Percentiles rank a stretch among this genome's conserved stretches.
phyloP scores from a whole-genome alignment of 116 monocot species.

The Thalassia testudinum region DNA sequence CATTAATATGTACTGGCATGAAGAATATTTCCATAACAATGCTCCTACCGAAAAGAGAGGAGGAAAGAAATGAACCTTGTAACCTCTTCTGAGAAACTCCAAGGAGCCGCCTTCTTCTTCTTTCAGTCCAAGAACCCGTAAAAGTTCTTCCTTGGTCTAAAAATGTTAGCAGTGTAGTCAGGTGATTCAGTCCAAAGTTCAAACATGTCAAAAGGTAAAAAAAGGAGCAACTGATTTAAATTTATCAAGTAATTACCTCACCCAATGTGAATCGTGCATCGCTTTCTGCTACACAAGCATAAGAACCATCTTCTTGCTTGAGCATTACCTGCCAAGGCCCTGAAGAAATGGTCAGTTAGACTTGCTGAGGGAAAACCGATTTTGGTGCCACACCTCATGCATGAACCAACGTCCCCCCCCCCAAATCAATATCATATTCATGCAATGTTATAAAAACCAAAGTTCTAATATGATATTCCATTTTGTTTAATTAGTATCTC shows the following conservation, averaged over 20 bases:
- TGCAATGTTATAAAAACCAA: too few species aligned
- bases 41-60: background rate
- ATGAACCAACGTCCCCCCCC: too few species aligned
- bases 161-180: background rate
- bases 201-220: background rate
- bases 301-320: slow-evolving; percentile 87
- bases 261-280: slow-evolving; percentile 84
- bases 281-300: slow-evolving; percentile 96
- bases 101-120: slow-evolving; percentile 95
- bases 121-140: slow-evolving; percentile 84
- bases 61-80: slow-evolving; percentile 62
- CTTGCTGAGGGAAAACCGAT: too few species aligned
- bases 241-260: slow-evolving; percentile 51
- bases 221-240: background rate
- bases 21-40: background rate
- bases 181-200: background rate
- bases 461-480: too few species aligned
- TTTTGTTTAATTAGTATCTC: too few species aligned
- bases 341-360: slow-evolving; percentile 14
- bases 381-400: too few species aligned
- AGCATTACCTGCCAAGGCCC: slow-evolving; percentile 99
- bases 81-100: slow-evolving; percentile 90
- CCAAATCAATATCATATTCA: too few species aligned
- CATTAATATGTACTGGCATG: background rate
- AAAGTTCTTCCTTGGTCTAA: slow-evolving; percentile 89